Evolutionary conservation across 1,139 yeast species (phyloP), one percentile per base, ranked within the genome.

Genomic region (Saccharomycopsis hybrid): DNA sequence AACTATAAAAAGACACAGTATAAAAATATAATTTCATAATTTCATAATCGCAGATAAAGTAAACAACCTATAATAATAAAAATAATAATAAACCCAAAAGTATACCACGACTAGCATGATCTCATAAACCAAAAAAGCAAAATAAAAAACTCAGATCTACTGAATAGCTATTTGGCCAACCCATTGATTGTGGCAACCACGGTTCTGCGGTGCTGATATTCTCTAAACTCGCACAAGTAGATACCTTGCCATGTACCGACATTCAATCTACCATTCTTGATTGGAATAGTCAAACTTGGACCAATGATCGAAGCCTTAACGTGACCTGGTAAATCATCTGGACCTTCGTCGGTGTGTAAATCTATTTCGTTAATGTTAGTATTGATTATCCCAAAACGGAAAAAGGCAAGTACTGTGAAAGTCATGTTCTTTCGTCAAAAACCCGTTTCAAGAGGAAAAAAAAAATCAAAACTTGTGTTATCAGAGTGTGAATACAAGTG

Each of bases 181-280:
- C 95, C 95, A 57, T 85, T 81, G 57, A 85, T 74, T 0, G 95
- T 85, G 18, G 88, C 90, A 11, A 85, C 80, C 31, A 85, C 67
- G 52, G 74, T 74, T 59, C 95, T 72, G 9, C 82, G 65, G 60
- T 85, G 92, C 58, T 70, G 68, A 62, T 77, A 74, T 44, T 72
- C 72, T 59, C 95, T 72, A 65, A 85, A 85, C 63, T 85, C 95
- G 59, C 85, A 72, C 46, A 83, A 68, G 70, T 84, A 85, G 44
- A 85, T 74, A 0, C 94, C 95, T 62, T 85, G 95, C 95, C 95
- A 85, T 1, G 92, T 85, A 2, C 95, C 95, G 0, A 81, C 71
- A 1, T 82, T 84, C 53, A 85, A 66, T 44, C 70, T 64, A 0
- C 95, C 95, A 58, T 84, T 76, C 18, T 73, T 62, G 49, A 85